Evolutionary conservation across 1,284 basidiomycete species (phyloP).

Genomic region (Schizopora paradoxa): DNA sequence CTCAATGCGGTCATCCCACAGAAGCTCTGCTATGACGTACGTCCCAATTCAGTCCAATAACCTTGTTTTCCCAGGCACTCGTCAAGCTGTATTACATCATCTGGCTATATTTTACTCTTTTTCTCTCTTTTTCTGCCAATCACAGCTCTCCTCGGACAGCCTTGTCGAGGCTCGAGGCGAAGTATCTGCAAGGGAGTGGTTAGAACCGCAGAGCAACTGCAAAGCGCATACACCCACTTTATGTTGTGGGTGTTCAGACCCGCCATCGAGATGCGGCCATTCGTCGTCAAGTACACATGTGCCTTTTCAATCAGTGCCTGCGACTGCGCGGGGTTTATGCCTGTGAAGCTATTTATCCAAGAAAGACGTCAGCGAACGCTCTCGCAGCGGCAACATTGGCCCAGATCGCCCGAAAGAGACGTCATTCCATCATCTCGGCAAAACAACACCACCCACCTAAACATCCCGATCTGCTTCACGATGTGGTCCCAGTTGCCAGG

Average conservation of each 20-base stretch:
- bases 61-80: too few species aligned
- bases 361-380: background rate
- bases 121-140: slow-evolving; percentile 17
- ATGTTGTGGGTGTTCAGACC: slow-evolving; percentile 75
- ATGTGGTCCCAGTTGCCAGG: slow-evolving; percentile 93
- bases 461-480: slow-evolving; percentile 88
- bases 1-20: background rate
- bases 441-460: slow-evolving; percentile 52
- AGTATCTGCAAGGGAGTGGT: slow-evolving; percentile 48
- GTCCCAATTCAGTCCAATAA: too few species aligned
- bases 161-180: slow-evolving; percentile 71
- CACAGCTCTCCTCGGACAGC: slow-evolving; percentile 56
- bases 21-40: background rate
- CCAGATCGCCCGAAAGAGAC: background rate
- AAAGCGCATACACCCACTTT: slow-evolving; percentile 17
- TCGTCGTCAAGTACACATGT: slow-evolving; percentile 85
- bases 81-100: too few species aligned
- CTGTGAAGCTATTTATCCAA: slow-evolving; percentile 62
- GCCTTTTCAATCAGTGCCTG: slow-evolving; percentile 68
- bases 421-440: slow-evolving; percentile 1
- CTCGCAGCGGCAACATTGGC: background rate
- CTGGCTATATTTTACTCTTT: too few species aligned
- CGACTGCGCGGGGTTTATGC: slow-evolving; percentile 65
- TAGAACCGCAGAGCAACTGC: background rate
- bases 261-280: slow-evolving; percentile 87